Evolutionary conservation across 2,329 filamentous ascomycete genomes (phyloP).

Genomic region (Sarocladium kiliense): DNA sequence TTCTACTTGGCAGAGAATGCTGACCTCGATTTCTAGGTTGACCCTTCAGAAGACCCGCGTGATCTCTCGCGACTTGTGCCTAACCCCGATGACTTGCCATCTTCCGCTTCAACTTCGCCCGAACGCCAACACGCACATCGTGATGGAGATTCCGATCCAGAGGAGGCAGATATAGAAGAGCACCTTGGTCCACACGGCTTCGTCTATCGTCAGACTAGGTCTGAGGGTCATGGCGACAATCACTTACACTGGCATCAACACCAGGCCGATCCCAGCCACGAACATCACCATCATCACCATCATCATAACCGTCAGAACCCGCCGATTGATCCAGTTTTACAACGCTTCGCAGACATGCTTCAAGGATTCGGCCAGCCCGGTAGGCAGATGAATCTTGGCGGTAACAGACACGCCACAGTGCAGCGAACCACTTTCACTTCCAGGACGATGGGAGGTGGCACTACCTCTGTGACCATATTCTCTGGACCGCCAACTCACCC

Average conservation of each 20-base stretch:
- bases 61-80: slow-evolving; percentile 21
- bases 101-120: slow-evolving; percentile 24
- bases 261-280: slow-evolving; percentile 20
- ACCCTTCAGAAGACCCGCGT: slow-evolving; percentile 58
- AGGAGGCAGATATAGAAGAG: slow-evolving; percentile 53
- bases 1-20: no score
- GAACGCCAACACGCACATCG: slow-evolving; percentile 18
- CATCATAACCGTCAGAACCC: neutral
- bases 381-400: neutral
- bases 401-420: slow-evolving; percentile 14
- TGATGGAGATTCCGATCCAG: slow-evolving; percentile 48
- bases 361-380: slow-evolving; percentile 25
- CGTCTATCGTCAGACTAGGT: slow-evolving; percentile 18
- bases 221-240: neutral
- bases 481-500: slow-evolving; percentile 26
- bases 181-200: slow-evolving; percentile 37
- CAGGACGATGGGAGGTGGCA: slow-evolving; percentile 32
- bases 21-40: slow-evolving; percentile 35
- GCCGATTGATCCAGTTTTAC: slow-evolving; percentile 29
- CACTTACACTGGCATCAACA: slow-evolving; percentile 29
- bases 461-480: slow-evolving; percentile 45
- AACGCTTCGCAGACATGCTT: slow-evolving; percentile 40
- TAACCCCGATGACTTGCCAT: neutral
- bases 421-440: slow-evolving; percentile 33
- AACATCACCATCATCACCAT: slow-evolving; percentile 19